Conservation (phyloP, 179 eudicot genomes). For the Corrigiola litoralis region DNA sequence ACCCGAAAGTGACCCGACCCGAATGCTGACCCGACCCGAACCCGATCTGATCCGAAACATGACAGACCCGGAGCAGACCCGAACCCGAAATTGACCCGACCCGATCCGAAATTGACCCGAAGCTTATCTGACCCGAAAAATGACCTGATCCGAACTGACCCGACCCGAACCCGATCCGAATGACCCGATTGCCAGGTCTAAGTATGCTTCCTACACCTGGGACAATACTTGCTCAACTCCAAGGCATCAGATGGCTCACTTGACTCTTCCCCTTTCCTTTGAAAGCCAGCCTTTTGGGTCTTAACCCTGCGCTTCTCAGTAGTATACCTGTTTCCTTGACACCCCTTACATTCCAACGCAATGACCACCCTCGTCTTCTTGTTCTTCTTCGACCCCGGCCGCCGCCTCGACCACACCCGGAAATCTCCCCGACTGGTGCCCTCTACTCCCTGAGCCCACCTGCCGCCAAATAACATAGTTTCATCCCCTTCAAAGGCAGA, state of each 20-base stretch:
- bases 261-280: neutral
- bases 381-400: slow-evolving; percentile 7
- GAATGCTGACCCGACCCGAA: too few relatives aligned
- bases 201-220: slow-evolving; percentile 4
- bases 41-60: too few relatives aligned
- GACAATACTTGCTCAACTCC: slow-evolving; percentile 16
- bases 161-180: too few relatives aligned
- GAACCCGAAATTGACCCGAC: too few relatives aligned
- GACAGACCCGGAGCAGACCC: too few relatives aligned
- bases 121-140: too few relatives aligned
- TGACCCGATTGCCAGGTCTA: too few relatives aligned
- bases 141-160: too few relatives aligned
- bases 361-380: slow-evolving; percentile 11
- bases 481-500: neutral
- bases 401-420: slow-evolving; percentile 10
- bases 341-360: slow-evolving; percentile 12
- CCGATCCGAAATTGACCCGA: too few relatives aligned
- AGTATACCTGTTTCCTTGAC: slow-evolving; percentile 10
- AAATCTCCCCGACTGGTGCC: slow-evolving; percentile 1
- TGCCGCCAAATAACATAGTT: neutral
- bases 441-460: neutral
- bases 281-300: neutral
- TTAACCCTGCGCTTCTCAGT: slow-evolving; percentile 19
- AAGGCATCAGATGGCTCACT: neutral
- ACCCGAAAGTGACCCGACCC: too few relatives aligned